These are phyloP conservation scores for Botrytis byssoidea DNA, from an alignment of 2,329 filamentous ascomycete genomes.

Conservation along the genomic window DNA sequence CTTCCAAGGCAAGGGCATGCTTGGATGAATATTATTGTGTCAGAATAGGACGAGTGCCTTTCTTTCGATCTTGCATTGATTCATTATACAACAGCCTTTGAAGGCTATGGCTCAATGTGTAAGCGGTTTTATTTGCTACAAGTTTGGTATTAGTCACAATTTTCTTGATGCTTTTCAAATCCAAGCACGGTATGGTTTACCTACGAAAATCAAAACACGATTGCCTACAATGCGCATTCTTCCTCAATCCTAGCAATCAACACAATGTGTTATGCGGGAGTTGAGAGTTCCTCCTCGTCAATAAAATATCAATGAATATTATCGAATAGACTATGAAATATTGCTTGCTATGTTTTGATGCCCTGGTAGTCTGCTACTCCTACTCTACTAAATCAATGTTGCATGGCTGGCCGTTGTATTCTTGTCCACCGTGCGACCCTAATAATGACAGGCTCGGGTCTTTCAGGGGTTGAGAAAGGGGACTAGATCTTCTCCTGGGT, in stretches of 20 bases:
- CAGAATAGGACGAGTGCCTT: neutral
- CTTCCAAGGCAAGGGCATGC: conserved; percentile 6
- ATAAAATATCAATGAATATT: neutral
- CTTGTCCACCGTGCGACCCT: neutral
- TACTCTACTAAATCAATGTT: neutral
- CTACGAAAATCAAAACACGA: neutral
- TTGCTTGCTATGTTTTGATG: conserved; percentile 1
- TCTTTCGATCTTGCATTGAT: conserved; percentile 5
- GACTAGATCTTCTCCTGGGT: neutral
- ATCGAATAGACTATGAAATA: neutral
- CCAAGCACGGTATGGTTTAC: neutral
- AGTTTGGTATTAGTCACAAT: neutral
- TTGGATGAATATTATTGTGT: neutral
- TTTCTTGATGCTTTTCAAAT: neutral
- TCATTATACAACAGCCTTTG: neutral
- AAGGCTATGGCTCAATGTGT: neutral
- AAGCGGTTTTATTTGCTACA: neutral
- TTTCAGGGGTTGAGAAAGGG: neutral
- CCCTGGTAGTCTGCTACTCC: neutral
- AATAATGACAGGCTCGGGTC: neutral
- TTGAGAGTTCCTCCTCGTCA: neutral
- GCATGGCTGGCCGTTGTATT: neutral
- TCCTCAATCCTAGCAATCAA: neutral
- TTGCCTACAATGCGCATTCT: neutral
- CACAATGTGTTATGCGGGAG: conserved; percentile 3